Base-by-base conservation (phyloP, 805 yeast genomes). In the Naumovozyma dairenensis region DNA sequence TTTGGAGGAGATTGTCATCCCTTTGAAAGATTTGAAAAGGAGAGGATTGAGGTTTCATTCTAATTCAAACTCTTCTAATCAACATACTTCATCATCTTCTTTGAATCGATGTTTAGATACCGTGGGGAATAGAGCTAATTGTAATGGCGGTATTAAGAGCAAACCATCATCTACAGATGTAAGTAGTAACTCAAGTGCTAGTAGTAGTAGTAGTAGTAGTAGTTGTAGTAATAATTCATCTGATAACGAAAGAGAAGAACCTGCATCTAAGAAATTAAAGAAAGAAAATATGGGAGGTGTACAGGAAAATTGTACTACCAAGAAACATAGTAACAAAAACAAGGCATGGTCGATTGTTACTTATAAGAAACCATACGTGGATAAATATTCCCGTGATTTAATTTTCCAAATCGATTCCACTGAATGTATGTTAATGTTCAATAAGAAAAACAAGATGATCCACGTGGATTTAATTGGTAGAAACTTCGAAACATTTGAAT, bases 1-100 rank as follows among this genome's bases (percentile, higher is more conserved):
- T 2, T 40, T 45, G 1, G 74, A 75, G 42, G 92, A 80, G 43
- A 80, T 86, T 7, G 43, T 72, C 1, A 36, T 83, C 2, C 53
- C 63, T 18, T 38, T 77, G 24, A 43, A 52, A 22, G 77, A 80
- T 51, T 27, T 78, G 14, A 60, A 58, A 31, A 49, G 53, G 16
- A 51, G 55, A 20, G 70, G 75, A 1, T 32, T 64, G 14, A 18
- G 43, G 18, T 49, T 40, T 15, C 36, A 30, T 14, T 26, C 10
- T 30, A 5, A n/a, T 18, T 15, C 17, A 12, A 20, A 25, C 4
- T 12, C 14, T 25, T 18, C 25, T 10, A 5, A 18, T 18, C 29
- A 10, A 19, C n/a, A 16, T 24, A 10, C 26, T 5, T 10, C 7
- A 6, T 6, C 26, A 24, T 24, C 26, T 10, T 20, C 22, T 7